A percentile compares a stretch with the other conserved stretches of the same genome.
These are phyloP conservation scores for Plasmodium vivax DNA, from an alignment of 169 alveolate genomes.

Conservation along the genomic window DNA sequence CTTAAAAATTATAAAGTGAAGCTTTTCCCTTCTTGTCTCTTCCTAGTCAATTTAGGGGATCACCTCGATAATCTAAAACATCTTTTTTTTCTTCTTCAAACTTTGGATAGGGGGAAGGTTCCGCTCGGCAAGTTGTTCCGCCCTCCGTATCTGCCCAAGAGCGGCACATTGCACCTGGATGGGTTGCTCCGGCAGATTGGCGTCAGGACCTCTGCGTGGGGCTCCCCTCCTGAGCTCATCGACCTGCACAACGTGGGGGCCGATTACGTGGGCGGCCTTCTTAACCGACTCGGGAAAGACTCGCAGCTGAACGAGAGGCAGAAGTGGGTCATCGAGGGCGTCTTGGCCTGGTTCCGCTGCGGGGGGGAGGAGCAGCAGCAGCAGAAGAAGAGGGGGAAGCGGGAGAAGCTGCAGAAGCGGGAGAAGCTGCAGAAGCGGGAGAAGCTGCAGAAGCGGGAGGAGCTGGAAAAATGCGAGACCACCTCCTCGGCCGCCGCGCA, in stretches of 20 bases:
- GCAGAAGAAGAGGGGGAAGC: too few species aligned
- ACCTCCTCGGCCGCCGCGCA: not conserved
- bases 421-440: not conserved
- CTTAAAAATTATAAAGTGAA: conserved; percentile 11
- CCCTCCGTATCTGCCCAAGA: not conserved
- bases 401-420: not conserved
- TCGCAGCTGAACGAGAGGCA: conserved; percentile 21
- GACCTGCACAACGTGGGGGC: not conserved
- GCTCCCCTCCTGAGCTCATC: not conserved
- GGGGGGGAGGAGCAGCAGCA: not conserved
- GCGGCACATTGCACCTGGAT: not conserved
- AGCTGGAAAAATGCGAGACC: not conserved
- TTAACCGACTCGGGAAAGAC: not conserved
- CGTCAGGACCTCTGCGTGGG: not conserved
- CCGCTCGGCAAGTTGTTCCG: not conserved
- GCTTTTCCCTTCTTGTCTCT: conserved; percentile 18
- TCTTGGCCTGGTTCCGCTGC: conserved; percentile 21
- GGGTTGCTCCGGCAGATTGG: not conserved
- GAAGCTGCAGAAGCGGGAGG: too few species aligned
- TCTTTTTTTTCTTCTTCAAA: conserved; percentile 29
- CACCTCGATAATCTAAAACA: conserved; percentile 25
- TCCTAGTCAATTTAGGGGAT: conserved; percentile 6
- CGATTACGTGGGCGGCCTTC: not conserved
- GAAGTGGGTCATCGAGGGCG: conserved; percentile 1
- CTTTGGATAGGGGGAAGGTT: not conserved